Base-by-base conservation (phyloP, 2,329 filamentous ascomycete species). In the Pseudogymnoascus sp. region DNA sequence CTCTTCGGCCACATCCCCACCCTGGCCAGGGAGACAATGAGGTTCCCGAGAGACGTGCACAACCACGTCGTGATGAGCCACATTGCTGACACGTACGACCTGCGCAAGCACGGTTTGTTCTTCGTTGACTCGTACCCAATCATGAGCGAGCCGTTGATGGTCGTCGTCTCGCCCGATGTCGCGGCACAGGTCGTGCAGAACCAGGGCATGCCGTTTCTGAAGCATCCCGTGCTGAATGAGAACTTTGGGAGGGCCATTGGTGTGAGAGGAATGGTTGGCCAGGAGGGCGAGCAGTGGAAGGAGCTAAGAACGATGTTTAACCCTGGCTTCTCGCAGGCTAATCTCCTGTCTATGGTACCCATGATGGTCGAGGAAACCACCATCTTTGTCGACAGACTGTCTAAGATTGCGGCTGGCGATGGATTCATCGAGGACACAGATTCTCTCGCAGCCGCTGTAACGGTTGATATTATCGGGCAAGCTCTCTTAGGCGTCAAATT, bases 111-210 rank as follows among this genome's bases (percentile, higher is more conserved):
- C 11, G 67, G 67, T 1, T 44, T 65, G 11, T 66, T 65, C 17
- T 66, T 64, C 31, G 23, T 68, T 2, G 66, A 68, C 50, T 26
- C 62, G 10, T 68, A 66, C 53, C 66, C 66, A 1, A 60, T 64
- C 31, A 33, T 40, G 50, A 63, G 15, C 35, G 57, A 31, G 10
- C 8, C 66, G 11, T 60, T 66, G 13, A n/a, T 67, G 26, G 62
- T 62, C 17, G 53, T 67, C 6, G 11, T 61, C 7, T 60, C 61
- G n/a, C 60, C 64, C 1, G 19, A 53, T 0, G 57, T 65, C n/a
- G 61, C 67, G 33, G 63, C 57, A 11, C 38, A 65, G 26, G 59
- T 61, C 3, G 21, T 62, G 3, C 66, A 67, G 40, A 62, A 31
- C 9, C 64, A 64, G 13, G 26, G n/a, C 11, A 21, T 61, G 21